Evolutionary conservation across 73 alveolate genomes (phyloP).

Genomic region (Paramecium biaurelia): DNA sequence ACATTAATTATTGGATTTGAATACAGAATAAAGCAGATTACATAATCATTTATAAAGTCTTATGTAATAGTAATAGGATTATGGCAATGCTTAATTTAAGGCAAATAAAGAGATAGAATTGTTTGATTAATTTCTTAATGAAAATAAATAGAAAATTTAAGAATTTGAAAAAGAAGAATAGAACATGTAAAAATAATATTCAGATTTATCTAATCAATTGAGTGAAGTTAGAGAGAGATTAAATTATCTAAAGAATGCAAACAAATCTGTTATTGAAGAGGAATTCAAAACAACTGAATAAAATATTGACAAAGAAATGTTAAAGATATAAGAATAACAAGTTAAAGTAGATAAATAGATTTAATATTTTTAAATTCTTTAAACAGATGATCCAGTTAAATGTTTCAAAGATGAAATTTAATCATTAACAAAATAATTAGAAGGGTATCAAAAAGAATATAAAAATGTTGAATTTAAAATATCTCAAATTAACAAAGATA

Average conservation of each 20-base stretch:
- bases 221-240: not conserved
- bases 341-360: not conserved
- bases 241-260: not conserved
- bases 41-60: not conserved
- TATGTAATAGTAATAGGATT: not conserved
- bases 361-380: not conserved
- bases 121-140: not conserved
- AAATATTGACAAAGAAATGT: not conserved
- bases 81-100: not conserved
- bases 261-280: not conserved
- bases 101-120: not conserved
- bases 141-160: not conserved
- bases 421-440: not conserved
- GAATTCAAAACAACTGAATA: not conserved
- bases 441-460: not conserved
- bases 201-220: not conserved
- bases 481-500: not conserved
- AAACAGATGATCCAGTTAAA: conserved; percentile 30
- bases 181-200: not conserved
- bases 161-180: not conserved
- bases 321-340: not conserved
- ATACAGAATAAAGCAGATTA: not conserved
- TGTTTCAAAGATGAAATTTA: not conserved
- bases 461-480: conserved; percentile 15
- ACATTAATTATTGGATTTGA: conserved; percentile 20